Conservation (phyloP, 2,329 filamentous ascomycete species). For the Paecilomyces formosus region DNA sequence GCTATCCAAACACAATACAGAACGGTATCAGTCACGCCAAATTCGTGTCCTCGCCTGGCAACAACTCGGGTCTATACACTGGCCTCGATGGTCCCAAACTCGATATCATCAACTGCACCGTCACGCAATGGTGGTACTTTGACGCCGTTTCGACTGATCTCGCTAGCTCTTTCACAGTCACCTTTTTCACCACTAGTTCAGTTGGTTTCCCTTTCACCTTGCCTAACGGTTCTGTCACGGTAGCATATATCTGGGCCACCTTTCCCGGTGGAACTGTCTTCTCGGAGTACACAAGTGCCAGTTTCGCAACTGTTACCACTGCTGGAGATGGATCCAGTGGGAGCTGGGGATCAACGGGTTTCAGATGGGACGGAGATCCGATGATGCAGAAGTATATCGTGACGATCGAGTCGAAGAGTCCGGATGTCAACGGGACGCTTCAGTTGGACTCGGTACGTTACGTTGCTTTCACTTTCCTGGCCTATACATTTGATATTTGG, state of each 20-base stretch:
- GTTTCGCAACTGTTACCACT: slow-evolving; percentile 6
- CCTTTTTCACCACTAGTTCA: slow-evolving; percentile 22
- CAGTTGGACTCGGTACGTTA: slow-evolving; percentile 6
- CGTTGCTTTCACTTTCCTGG: background rate
- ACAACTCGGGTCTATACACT: background rate
- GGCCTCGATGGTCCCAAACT: slow-evolving; percentile 20
- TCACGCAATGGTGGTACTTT: slow-evolving; percentile 37
- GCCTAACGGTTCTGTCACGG: slow-evolving; percentile 11
- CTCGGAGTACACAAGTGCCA: slow-evolving; percentile 1
- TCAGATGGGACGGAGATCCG: slow-evolving; percentile 7
- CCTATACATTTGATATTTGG: background rate
- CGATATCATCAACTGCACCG: slow-evolving; percentile 16
- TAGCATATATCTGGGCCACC: slow-evolving; percentile 18
- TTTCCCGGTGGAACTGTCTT: slow-evolving; percentile 15
- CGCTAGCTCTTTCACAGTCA: slow-evolving; percentile 19
- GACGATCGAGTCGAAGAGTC: slow-evolving; percentile 2
- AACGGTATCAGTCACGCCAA: background rate
- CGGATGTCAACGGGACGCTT: slow-evolving; percentile 8
- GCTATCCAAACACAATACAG: background rate
- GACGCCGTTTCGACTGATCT: slow-evolving; percentile 23
- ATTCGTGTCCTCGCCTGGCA: background rate
- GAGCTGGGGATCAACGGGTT: slow-evolving; percentile 5
- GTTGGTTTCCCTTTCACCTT: slow-evolving; percentile 30
- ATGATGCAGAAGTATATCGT: slow-evolving; percentile 9
- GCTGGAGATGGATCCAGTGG: slow-evolving; percentile 5